A percentile compares a stretch with the other conserved stretches of the same genome.
These are phyloP conservation scores for Aspergillus ustus DNA, from an alignment of 2,329 filamentous ascomycete species.

Conservation along the genomic window DNA sequence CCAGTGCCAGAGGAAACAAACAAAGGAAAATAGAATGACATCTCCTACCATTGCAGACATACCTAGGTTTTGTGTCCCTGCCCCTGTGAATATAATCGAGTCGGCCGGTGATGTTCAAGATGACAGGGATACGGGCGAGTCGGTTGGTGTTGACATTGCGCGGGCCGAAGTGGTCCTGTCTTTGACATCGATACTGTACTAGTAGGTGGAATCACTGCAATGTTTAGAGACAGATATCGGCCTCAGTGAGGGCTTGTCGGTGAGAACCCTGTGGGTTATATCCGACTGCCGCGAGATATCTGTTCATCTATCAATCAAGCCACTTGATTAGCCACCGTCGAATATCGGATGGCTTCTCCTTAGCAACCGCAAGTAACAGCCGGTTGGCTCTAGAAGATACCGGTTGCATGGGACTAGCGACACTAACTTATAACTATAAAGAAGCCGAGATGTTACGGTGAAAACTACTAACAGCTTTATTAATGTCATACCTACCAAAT, in stretches of 20 bases:
- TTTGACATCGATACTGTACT: slow-evolving; percentile 10
- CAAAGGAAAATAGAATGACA: too few relatives aligned
- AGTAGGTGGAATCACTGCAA: slow-evolving; percentile 8
- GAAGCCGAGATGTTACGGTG: not conserved
- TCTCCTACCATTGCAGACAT: too few relatives aligned
- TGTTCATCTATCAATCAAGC: not conserved
- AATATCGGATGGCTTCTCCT: slow-evolving; percentile 1
- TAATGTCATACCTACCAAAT: not conserved
- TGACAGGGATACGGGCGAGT: slow-evolving; percentile 10
- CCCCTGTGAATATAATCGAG: too few relatives aligned
- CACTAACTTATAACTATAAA: not conserved
- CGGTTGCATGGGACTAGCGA: not conserved
- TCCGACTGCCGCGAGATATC: not conserved
- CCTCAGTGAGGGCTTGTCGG: too few relatives aligned
- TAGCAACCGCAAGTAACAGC: not conserved
- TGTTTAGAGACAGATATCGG: too few relatives aligned
- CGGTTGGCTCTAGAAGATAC: not conserved
- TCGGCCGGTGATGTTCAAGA: slow-evolving; percentile 4
- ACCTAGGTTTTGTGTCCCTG: too few relatives aligned
- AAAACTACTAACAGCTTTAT: not conserved
- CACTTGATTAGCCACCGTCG: not conserved
- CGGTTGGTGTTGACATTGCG: slow-evolving; percentile 3
- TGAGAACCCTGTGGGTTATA: too few relatives aligned
- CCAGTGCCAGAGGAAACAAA: too few relatives aligned
- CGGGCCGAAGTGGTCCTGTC: slow-evolving; percentile 13